These are phyloP conservation scores for Croton setiger DNA, from an alignment of 441 rosid genomes.

Conservation along the genomic window DNA sequence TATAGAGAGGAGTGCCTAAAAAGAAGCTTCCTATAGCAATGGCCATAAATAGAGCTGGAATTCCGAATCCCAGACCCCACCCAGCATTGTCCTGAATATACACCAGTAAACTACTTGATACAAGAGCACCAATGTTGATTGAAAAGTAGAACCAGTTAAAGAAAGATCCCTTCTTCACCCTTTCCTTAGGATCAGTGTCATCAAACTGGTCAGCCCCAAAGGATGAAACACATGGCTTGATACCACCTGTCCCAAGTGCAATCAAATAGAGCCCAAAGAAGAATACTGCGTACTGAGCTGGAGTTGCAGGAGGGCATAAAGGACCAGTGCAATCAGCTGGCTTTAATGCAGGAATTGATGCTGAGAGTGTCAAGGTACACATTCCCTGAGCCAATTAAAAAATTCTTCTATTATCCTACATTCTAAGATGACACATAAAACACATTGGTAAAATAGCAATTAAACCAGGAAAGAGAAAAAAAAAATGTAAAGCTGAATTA, in stretches of 20 bases:
- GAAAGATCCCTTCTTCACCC: constrained; percentile 72
- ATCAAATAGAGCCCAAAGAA: constrained; percentile 79
- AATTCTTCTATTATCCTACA: constrained; percentile 10
- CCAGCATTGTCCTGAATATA: constrained; percentile 88
- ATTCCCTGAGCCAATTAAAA: constrained; percentile 54
- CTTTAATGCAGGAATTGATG: constrained; percentile 58
- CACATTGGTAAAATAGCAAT: not conserved
- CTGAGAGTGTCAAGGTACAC: constrained; percentile 82
- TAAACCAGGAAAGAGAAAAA: not conserved
- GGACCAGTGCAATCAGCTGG: constrained; percentile 57
- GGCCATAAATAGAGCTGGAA: constrained; percentile 83
- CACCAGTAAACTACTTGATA: constrained; percentile 70
- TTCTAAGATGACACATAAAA: not conserved
- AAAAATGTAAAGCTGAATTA: not conserved
- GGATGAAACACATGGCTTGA: constrained; percentile 88
- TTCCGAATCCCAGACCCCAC: constrained; percentile 88
- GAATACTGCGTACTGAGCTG: constrained; percentile 61
- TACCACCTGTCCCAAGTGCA: constrained; percentile 85
- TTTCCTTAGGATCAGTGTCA: constrained; percentile 67
- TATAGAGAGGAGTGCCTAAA: constrained; percentile 71
- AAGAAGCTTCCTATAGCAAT: constrained; percentile 79
- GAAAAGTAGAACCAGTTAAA: constrained; percentile 90
- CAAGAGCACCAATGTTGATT: constrained; percentile 69
- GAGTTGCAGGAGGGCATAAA: constrained; percentile 62
- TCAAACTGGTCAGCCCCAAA: constrained; percentile 94